Percentiles rank a stretch among this genome's conserved stretches.
These are phyloP conservation scores for Fraxinus dipetala DNA, from an alignment of 305 asterid genomes.

Conservation along the genomic window DNA sequence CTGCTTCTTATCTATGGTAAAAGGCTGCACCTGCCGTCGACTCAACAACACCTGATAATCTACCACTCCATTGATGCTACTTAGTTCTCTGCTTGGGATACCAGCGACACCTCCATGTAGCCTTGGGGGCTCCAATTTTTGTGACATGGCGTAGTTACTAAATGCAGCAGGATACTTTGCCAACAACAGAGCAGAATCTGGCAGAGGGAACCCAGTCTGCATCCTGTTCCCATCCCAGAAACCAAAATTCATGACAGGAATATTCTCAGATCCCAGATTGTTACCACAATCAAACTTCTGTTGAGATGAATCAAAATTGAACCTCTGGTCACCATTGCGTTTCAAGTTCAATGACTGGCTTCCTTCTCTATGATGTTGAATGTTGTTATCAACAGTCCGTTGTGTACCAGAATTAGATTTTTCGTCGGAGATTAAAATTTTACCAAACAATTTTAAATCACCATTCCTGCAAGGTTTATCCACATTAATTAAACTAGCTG, in stretches of 20 bases:
- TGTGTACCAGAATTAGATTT: conserved; percentile 24
- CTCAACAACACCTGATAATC: conserved; percentile 48
- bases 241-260: conserved; percentile 35
- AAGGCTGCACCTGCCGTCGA: conserved; percentile 39
- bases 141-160: conserved; percentile 27
- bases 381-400: conserved; percentile 20
- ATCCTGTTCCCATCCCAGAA: conserved; percentile 38
- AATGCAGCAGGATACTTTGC: conserved; percentile 53
- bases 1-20: conserved; percentile 52
- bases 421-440: conserved; percentile 37
- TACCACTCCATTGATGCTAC: conserved; percentile 38
- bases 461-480: conserved; percentile 41
- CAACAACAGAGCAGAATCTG: conserved; percentile 41
- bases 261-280: conserved; percentile 30
- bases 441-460: conserved; percentile 54
- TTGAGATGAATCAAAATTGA: conserved; percentile 25
- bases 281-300: conserved; percentile 24
- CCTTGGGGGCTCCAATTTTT: conserved; percentile 31
- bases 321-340: conserved; percentile 18
- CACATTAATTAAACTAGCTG: conserved; percentile 24
- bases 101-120: conserved; percentile 40
- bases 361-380: conserved; percentile 18
- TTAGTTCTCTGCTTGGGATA: conserved; percentile 32
- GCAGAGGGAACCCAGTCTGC: conserved; percentile 35
- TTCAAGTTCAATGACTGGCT: conserved; percentile 23